A percentile compares a stretch with the other conserved stretches of the same genome.
These are phyloP conservation scores for Cladosporium sp. DNA, from an alignment of 2,329 filamentous ascomycete species.

Conservation along the genomic window DNA sequence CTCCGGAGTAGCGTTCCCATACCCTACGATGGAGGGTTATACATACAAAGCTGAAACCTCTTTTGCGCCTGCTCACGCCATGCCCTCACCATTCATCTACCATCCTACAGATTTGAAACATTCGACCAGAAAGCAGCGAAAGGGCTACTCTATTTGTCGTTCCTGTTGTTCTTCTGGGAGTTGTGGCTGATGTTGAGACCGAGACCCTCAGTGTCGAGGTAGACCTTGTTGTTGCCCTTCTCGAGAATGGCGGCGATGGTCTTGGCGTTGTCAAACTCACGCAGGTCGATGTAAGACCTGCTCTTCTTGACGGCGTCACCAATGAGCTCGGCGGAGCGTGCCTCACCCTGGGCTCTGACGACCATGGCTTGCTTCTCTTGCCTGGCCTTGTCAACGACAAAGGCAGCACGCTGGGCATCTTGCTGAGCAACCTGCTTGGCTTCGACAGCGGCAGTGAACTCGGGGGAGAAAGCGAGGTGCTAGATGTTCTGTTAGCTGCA, in stretches of 20 bases:
- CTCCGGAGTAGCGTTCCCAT: constrained; percentile 11
- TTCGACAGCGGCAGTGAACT: constrained; percentile 66
- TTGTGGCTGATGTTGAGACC: constrained; percentile 72
- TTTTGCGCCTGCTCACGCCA: constrained; percentile 12
- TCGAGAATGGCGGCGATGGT: constrained; percentile 84
- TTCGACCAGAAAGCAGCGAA: background rate
- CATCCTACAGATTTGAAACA: constrained; percentile 1
- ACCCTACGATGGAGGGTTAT: background rate
- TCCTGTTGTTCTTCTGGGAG: constrained; percentile 11
- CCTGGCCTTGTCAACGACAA: constrained; percentile 96
- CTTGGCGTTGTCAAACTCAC: constrained; percentile 95
- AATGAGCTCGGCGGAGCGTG: constrained; percentile 93
- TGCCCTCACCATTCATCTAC: background rate
- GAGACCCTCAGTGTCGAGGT: constrained; percentile 85
- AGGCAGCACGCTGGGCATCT: constrained; percentile 94
- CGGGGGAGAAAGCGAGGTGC: constrained; percentile 66
- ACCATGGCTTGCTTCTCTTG: constrained; percentile 99
- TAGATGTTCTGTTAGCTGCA: constrained; percentile 24
- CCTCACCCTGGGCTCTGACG: constrained; percentile 97
- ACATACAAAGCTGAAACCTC: constrained; percentile 8
- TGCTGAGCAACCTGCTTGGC: constrained; percentile 72
- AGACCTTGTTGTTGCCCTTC: constrained; percentile 87
- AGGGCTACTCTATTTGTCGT: constrained; percentile 5
- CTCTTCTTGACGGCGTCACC: constrained; percentile 99
- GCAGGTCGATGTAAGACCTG: constrained; percentile 91